Conservation (phyloP, 495 filamentous ascomycete species). For the Annulohypoxylon maeteangense region DNA sequence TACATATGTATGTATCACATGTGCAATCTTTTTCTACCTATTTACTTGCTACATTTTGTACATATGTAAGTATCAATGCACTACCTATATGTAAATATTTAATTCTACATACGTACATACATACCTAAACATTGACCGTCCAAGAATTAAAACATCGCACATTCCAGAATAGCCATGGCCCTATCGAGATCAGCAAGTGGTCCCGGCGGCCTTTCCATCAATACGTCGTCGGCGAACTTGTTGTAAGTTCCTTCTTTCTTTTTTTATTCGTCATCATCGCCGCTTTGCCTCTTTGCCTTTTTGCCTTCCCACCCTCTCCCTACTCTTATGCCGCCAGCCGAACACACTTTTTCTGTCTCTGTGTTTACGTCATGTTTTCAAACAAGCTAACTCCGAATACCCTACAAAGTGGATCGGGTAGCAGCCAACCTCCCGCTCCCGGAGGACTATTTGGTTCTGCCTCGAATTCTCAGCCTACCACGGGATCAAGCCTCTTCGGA, state of each 20-base stretch:
- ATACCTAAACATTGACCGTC: too few relatives aligned
- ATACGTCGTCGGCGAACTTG: conserved; percentile 77
- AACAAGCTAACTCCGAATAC: conserved; percentile 20
- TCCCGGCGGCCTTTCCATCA: conserved; percentile 77
- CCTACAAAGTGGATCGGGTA: conserved; percentile 50
- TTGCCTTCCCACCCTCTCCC: background rate
- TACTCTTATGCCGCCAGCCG: background rate
- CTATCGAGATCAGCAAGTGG: conserved; percentile 71
- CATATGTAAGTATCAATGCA: background rate
- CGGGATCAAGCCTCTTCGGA: conserved; percentile 25
- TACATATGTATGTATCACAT: too few relatives aligned
- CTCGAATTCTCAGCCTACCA: conserved; percentile 33
- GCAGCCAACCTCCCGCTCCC: conserved; percentile 54
- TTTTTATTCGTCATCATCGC: background rate
- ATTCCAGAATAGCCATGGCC: conserved; percentile 50
- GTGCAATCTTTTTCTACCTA: too few relatives aligned
- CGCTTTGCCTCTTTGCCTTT: background rate
- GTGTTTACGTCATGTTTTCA: conserved; percentile 18
- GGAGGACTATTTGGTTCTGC: conserved; percentile 46
- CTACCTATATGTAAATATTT: background rate
- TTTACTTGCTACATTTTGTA: background rate
- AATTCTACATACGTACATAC: too few relatives aligned
- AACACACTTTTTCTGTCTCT: background rate
- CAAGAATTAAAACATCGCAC: background rate
- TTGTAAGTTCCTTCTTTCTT: conserved; percentile 58